phyloP scores from a whole-genome alignment of 768 basidiomycete species.

The Kwoniella dejecticola region DNA sequence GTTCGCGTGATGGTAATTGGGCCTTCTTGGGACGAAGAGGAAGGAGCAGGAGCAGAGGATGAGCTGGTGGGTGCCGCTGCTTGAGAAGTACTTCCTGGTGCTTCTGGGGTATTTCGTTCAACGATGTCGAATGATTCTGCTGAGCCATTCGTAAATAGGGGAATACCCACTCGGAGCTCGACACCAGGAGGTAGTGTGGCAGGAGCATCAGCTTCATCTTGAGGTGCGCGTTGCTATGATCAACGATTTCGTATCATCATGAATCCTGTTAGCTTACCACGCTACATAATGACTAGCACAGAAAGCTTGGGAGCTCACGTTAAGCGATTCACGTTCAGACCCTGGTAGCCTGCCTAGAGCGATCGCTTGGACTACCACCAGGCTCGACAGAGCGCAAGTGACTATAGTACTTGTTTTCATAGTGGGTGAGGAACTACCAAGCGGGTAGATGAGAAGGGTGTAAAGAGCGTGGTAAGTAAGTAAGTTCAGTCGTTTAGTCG shows the following conservation, averaged over 20 bases:
- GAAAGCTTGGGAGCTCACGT: background rate
- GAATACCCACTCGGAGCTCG: background rate
- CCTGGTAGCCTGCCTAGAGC: background rate
- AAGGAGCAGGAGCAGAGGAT: background rate
- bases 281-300: background rate
- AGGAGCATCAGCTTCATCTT: background rate
- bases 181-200: background rate
- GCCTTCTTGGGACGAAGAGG: no score
- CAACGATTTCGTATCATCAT: no score
- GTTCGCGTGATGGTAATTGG: constrained; percentile 8
- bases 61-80: background rate
- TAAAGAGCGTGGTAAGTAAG: background rate
- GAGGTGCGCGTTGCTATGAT: background rate
- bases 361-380: background rate
- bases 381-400: background rate
- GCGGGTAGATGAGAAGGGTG: background rate
- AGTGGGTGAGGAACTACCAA: background rate
- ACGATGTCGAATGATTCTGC: background rate
- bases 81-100: background rate
- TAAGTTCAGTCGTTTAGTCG: no score
- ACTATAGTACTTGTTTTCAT: background rate
- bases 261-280: no score
- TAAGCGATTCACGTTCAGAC: background rate
- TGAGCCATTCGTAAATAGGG: background rate
- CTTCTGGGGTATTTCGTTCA: background rate